These are phyloP conservation scores for Ophiognomonia clavigignenti-juglandacearum DNA, from an alignment of 2,329 filamentous ascomycete genomes.

Conservation along the genomic window DNA sequence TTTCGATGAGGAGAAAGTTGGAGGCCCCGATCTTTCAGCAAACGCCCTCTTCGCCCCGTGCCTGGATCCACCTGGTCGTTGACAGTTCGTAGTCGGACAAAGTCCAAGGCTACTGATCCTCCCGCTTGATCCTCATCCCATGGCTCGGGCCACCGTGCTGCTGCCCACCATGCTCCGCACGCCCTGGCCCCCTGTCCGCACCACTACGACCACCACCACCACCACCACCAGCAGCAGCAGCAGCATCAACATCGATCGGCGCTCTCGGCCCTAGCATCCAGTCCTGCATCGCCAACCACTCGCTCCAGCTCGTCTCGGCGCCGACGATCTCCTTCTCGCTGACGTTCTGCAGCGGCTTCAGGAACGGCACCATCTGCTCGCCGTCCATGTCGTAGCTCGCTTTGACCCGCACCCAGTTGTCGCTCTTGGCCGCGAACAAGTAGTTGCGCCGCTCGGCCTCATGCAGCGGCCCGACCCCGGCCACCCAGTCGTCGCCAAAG, in stretches of 20 bases:
- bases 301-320: constrained; percentile 84
- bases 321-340: constrained; percentile 74
- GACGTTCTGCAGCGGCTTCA: constrained; percentile 74
- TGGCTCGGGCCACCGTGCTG: not conserved
- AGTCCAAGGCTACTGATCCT: not conserved
- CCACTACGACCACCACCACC: too few species aligned
- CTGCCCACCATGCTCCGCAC: not conserved
- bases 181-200: constrained; percentile 17
- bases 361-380: constrained; percentile 80
- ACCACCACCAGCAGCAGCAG: too few species aligned
- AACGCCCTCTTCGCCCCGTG: not conserved
- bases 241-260: too few species aligned
- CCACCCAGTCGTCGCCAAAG: constrained; percentile 89
- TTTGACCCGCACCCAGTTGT: constrained; percentile 85
- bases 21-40: too few species aligned
- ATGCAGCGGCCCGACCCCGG: constrained; percentile 75
- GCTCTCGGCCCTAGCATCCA: constrained; percentile 93
- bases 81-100: too few species aligned
- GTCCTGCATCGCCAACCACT: constrained; percentile 95
- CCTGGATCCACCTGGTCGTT: not conserved
- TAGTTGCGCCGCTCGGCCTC: constrained; percentile 92
- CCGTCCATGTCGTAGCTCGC: constrained; percentile 82
- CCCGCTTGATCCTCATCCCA: constrained; percentile 2
- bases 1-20: too few species aligned
- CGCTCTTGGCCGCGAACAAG: constrained; percentile 90